Evolutionary conservation across 2,329 filamentous ascomycete genomes (phyloP).

Genomic region (Sarocladium kiliense): DNA sequence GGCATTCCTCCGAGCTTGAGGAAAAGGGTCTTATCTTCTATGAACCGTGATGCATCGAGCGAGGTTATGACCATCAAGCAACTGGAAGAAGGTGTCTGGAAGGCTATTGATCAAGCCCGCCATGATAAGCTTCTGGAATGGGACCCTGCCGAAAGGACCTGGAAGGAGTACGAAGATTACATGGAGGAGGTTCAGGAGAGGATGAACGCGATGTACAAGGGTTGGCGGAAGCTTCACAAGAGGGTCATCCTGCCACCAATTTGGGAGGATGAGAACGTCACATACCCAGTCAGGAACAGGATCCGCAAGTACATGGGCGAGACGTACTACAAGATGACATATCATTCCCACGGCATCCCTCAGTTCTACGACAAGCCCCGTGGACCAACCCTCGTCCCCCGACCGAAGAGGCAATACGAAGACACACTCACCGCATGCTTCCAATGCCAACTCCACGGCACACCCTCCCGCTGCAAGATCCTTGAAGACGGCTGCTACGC

Average conservation of each 20-base stretch:
- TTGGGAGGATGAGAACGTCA: conserved; percentile 7
- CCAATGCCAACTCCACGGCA: neutral
- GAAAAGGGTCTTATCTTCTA: no score
- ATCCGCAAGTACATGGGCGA: neutral
- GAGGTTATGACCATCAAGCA: neutral
- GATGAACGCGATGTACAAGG: neutral
- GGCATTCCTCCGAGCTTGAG: neutral
- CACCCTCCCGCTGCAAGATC: neutral
- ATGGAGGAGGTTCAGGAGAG: neutral
- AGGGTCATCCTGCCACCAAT: neutral
- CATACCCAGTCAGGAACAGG: neutral
- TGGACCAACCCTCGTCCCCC: neutral
- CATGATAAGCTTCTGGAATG: neutral
- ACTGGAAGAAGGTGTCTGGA: neutral
- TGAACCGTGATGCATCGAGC: no score
- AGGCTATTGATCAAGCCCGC: neutral
- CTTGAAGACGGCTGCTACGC: neutral
- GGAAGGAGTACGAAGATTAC: conserved; percentile 1
- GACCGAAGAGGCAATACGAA: neutral
- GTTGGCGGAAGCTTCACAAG: neutral
- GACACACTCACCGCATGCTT: neutral
- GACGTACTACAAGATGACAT: neutral
- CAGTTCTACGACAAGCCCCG: neutral
- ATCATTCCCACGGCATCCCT: conserved; percentile 4
- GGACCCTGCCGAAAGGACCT: neutral